These are phyloP conservation scores for Toxoplasma gondii DNA, from an alignment of 169 alveolate genomes.

Conservation along the genomic window DNA sequence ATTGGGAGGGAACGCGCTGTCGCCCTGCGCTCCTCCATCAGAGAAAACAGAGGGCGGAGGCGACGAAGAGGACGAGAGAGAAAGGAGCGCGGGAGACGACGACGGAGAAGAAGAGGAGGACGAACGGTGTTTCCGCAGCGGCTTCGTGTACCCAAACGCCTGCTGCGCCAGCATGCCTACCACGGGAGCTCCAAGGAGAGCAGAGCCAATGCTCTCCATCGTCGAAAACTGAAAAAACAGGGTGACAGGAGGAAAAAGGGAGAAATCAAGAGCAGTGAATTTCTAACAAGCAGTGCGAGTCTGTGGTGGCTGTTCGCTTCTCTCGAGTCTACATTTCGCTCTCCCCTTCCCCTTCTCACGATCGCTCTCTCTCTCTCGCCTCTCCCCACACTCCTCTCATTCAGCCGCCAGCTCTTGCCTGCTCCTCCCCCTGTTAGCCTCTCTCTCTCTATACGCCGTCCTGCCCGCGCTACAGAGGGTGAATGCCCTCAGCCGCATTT, in stretches of 20 bases:
- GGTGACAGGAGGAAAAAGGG: background rate
- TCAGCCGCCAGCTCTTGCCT: no score
- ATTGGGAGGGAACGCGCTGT: background rate
- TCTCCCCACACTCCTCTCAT: no score
- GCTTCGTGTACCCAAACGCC: constrained; percentile 79
- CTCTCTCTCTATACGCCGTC: no score
- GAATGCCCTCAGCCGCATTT: no score
- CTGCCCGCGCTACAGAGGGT: no score
- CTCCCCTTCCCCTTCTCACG: no score
- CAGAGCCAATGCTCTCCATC: constrained; percentile 87
- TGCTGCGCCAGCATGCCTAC: constrained; percentile 86
- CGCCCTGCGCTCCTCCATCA: background rate
- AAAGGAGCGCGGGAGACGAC: background rate
- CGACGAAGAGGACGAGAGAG: background rate
- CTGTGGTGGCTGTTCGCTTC: no score
- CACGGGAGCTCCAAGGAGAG: constrained; percentile 84
- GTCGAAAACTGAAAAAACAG: constrained; percentile 74
- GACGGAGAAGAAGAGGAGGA: background rate
- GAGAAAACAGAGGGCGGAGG: background rate
- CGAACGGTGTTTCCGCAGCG: background rate
- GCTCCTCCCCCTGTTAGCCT: no score
- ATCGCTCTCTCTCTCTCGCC: no score
- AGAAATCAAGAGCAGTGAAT: no score
- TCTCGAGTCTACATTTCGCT: no score
- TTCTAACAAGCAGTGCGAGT: no score